A percentile compares a stretch with the other conserved stretches of the same genome.
Evolutionary conservation across 495 filamentous ascomycete genomes (phyloP).

Genomic region (Aspergillus campestris): DNA sequence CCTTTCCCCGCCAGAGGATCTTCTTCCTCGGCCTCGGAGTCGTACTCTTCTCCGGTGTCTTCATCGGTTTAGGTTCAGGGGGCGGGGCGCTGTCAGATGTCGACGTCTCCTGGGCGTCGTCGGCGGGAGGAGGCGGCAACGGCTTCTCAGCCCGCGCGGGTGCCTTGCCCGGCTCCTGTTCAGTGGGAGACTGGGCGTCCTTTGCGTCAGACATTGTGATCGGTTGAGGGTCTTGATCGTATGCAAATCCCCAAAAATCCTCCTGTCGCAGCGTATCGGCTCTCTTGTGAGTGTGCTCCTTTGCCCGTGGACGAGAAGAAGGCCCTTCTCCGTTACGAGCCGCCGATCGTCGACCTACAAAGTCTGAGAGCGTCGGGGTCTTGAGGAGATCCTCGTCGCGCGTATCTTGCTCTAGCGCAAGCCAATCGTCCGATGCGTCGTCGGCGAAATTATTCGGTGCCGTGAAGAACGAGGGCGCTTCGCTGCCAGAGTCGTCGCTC

Average conservation of each 20-base stretch:
- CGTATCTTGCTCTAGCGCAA: slow-evolving; percentile 36
- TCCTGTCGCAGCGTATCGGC: slow-evolving; percentile 58
- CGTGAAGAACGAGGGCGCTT: slow-evolving; percentile 39
- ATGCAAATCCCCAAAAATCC: slow-evolving; percentile 43
- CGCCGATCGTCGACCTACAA: slow-evolving; percentile 21
- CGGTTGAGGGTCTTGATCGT: slow-evolving; percentile 33
- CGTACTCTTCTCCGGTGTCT: slow-evolving; percentile 11
- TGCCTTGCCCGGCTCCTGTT: slow-evolving; percentile 10
- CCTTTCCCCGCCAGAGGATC: slow-evolving; percentile 61
- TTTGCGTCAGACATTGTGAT: slow-evolving; percentile 28
- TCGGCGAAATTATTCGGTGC: slow-evolving; percentile 37
- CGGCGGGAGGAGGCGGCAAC: slow-evolving; percentile 35
- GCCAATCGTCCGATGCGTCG: slow-evolving; percentile 35
- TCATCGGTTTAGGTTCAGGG: slow-evolving; percentile 7
- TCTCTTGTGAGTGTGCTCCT: slow-evolving; percentile 43
- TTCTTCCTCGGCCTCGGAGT: slow-evolving; percentile 33
- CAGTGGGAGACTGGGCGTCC: slow-evolving; percentile 17
- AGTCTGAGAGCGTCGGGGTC: slow-evolving; percentile 38
- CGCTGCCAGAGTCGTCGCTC: slow-evolving; percentile 61
- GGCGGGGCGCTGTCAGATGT: not conserved
- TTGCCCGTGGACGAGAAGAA: slow-evolving; percentile 30
- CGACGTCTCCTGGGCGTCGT: slow-evolving; percentile 12
- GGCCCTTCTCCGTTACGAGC: slow-evolving; percentile 6
- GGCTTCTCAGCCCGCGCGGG: slow-evolving; percentile 36
- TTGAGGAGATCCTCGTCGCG: slow-evolving; percentile 32